phyloP scores from a whole-genome alignment of 192 early-diverging fungal genomes.

The Thamnidium elegans region DNA sequence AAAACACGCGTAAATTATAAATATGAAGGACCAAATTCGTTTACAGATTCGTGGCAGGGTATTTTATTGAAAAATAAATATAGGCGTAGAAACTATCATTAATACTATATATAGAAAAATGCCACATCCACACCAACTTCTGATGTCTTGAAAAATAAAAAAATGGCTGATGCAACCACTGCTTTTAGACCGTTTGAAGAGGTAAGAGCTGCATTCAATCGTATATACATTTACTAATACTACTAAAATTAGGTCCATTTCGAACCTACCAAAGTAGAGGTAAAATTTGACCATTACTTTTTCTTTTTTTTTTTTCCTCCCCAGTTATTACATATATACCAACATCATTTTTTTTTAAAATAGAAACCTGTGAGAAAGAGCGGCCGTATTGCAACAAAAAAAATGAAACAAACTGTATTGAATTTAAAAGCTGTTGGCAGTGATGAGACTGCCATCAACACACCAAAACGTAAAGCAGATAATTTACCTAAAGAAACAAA shows the following conservation, averaged over 20 bases:
- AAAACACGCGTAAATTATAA: too few relatives aligned
- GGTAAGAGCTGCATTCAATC: not conserved
- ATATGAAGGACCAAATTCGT: too few relatives aligned
- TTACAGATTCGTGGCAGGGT: too few relatives aligned
- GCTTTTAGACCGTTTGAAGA: conserved; percentile 11
- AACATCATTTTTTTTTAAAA: not conserved
- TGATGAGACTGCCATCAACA: not conserved
- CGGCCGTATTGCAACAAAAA: conserved; percentile 5
- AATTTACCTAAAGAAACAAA: not conserved
- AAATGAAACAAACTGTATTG: conserved; percentile 1
- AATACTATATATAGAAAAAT: too few relatives aligned
- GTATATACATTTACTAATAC: not conserved
- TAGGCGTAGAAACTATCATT: too few relatives aligned
- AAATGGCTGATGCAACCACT: not conserved
- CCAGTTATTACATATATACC: too few relatives aligned
- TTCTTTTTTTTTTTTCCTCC: not conserved
- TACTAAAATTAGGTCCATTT: not conserved
- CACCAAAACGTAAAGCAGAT: not conserved
- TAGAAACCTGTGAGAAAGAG: conserved; percentile 1
- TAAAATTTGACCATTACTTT: not conserved
- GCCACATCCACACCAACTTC: too few relatives aligned
- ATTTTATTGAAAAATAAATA: too few relatives aligned
- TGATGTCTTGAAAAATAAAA: too few relatives aligned
- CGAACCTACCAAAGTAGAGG: conserved; percentile 8
- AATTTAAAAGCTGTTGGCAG: not conserved